Conservation (phyloP, 2,329 filamentous ascomycete genomes). For the Endothia cerciana region DNA sequence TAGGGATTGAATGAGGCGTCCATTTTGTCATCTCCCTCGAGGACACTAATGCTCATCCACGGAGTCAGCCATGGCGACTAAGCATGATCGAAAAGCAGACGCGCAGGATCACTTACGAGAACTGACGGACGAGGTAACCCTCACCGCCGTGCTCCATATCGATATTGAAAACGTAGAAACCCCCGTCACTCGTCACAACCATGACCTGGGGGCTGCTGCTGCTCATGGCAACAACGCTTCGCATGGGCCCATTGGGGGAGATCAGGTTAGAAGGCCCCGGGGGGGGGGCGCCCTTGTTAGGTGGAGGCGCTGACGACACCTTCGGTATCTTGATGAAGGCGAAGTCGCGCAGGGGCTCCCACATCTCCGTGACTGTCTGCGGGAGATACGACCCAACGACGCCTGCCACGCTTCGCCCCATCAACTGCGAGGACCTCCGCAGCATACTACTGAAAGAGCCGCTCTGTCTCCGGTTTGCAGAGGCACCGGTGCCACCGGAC, state of each 20-base stretch:
- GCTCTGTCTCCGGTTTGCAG: constrained; percentile 55
- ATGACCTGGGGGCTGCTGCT: constrained; percentile 94
- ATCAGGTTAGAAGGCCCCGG: constrained; percentile 30
- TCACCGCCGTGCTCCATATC: constrained; percentile 95
- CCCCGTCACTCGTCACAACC: constrained; percentile 95
- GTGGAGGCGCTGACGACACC: constrained; percentile 39
- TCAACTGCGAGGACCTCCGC: constrained; percentile 91
- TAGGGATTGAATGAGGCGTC: constrained; percentile 45
- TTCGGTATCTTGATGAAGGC: constrained; percentile 94
- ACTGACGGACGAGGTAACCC: constrained; percentile 87
- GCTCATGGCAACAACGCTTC: constrained; percentile 97
- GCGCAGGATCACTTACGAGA: constrained; percentile 68
- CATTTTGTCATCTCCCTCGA: constrained; percentile 59
- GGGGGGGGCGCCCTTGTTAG: constrained; percentile 33
- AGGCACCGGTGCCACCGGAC: constrained; percentile 34
- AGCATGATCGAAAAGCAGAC: background rate
- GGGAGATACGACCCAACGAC: constrained; percentile 92
- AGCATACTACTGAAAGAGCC: constrained; percentile 89
- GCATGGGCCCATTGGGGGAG: constrained; percentile 55
- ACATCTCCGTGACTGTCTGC: constrained; percentile 94
- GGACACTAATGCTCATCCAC: constrained; percentile 44
- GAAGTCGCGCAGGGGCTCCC: constrained; percentile 94
- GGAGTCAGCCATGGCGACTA: background rate
- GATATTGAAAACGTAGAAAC: constrained; percentile 93
- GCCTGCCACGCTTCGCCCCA: constrained; percentile 85